Evolutionary conservation across 1,284 basidiomycete species (phyloP).

Genomic region (Ustilago sp.): DNA sequence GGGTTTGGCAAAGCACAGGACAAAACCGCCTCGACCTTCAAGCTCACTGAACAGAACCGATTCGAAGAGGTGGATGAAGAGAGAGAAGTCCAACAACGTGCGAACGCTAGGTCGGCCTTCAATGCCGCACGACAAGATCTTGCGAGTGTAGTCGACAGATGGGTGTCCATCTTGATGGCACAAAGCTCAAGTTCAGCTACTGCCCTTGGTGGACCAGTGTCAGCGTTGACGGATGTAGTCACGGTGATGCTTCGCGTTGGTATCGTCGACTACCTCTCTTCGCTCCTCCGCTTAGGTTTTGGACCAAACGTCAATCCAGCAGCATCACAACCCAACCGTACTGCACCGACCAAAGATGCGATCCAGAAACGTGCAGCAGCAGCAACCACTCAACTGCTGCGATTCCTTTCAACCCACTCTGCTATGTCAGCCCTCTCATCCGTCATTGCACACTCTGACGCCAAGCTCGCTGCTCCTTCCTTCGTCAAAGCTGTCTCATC

Average conservation of each 20-base stretch:
- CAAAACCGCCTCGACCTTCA: constrained; percentile 3
- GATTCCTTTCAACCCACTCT: constrained; percentile 41
- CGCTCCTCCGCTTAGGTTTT: constrained; percentile 41
- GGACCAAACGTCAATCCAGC: constrained; percentile 22
- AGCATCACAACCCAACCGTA: background rate
- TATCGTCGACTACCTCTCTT: constrained; percentile 44
- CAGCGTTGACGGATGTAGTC: constrained; percentile 32
- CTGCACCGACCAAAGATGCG: constrained; percentile 22
- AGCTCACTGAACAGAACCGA: constrained; percentile 31
- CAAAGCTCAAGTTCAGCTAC: background rate
- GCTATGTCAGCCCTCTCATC: constrained; percentile 50
- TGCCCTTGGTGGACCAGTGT: background rate
- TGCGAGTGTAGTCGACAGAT: constrained; percentile 11
- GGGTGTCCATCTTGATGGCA: constrained; percentile 20
- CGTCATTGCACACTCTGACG: constrained; percentile 32
- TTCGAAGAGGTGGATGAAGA: constrained; percentile 47
- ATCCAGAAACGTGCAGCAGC: constrained; percentile 30
- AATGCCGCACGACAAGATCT: constrained; percentile 22
- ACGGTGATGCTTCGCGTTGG: constrained; percentile 44
- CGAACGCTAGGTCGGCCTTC: constrained; percentile 16
- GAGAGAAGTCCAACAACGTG: constrained; percentile 16
- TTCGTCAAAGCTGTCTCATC: constrained; percentile 50
- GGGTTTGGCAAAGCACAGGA: constrained; percentile 9
- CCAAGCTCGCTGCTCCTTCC: constrained; percentile 33
- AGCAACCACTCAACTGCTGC: constrained; percentile 33